Evolutionary conservation across 352 stramenopile genomes (phyloP).

Genomic region (Pythium rhizo-oryzae): DNA sequence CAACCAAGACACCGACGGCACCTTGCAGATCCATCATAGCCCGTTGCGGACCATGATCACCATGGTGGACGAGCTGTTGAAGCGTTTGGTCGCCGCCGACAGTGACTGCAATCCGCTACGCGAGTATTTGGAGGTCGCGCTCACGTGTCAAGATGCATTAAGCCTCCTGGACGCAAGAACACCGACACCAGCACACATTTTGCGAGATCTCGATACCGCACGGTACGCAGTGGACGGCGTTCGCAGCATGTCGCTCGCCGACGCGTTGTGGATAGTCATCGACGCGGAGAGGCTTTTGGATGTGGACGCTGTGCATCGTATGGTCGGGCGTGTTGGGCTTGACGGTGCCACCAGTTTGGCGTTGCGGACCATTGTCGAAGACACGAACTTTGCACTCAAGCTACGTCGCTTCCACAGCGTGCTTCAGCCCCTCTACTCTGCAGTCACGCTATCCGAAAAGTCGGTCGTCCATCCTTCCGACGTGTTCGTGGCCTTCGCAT

Average conservation of each 20-base stretch:
- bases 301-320: not conserved
- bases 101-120: not conserved
- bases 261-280: slow-evolving; percentile 3
- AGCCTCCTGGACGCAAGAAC: not conserved
- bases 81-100: not conserved
- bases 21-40: not conserved
- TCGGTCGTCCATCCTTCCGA: slow-evolving; percentile 29
- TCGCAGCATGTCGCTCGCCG: slow-evolving; percentile 8
- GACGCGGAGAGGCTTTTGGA: slow-evolving; percentile 6
- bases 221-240: not conserved
- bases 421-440: not conserved
- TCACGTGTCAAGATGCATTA: slow-evolving; percentile 13
- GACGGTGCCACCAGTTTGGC: not conserved
- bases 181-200: not conserved
- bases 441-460: not conserved
- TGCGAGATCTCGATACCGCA: not conserved
- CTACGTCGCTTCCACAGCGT: not conserved
- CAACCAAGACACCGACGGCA: not conserved
- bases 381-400: not conserved
- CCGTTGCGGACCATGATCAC: not conserved
- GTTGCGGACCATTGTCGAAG: not conserved
- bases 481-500: slow-evolving; percentile 34
- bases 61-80: slow-evolving; percentile 12
- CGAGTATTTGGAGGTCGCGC: not conserved
- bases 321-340: not conserved